These are phyloP conservation scores for Ogataea saltuana DNA, from an alignment of 805 yeast genomes.

Conservation along the genomic window DNA sequence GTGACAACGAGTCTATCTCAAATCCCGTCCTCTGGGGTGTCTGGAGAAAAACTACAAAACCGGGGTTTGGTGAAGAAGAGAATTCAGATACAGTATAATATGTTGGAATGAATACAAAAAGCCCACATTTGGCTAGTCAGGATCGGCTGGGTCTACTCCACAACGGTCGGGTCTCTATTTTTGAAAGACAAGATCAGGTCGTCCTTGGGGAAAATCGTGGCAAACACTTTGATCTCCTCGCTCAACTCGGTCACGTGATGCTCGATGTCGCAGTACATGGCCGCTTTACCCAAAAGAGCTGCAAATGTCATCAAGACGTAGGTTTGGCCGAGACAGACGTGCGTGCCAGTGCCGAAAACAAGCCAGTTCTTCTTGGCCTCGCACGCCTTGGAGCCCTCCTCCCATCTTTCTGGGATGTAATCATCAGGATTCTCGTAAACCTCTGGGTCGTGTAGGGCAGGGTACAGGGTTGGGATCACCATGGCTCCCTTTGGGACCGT, in stretches of 20 bases:
- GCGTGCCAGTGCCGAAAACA: slow-evolving; percentile 97
- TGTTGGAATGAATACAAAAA: slow-evolving; percentile 6
- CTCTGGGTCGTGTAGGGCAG: slow-evolving; percentile 96
- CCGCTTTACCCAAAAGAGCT: slow-evolving; percentile 87
- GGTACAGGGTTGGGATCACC: slow-evolving; percentile 95
- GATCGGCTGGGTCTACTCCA: slow-evolving; percentile 8
- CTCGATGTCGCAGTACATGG: slow-evolving; percentile 73
- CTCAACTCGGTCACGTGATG: slow-evolving; percentile 82
- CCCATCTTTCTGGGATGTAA: slow-evolving; percentile 96
- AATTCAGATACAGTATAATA: not conserved
- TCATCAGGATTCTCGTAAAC: slow-evolving; percentile 93
- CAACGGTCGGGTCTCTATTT: slow-evolving; percentile 54
- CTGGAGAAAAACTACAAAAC: not conserved
- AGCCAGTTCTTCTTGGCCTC: slow-evolving; percentile 88
- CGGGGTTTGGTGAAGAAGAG: not conserved
- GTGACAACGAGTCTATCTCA: slow-evolving; percentile 14
- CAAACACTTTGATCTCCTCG: slow-evolving; percentile 94
- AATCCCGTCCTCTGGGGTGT: slow-evolving; percentile 1
- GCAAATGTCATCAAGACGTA: slow-evolving; percentile 91
- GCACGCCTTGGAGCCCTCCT: slow-evolving; percentile 69
- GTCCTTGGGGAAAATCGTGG: slow-evolving; percentile 97
- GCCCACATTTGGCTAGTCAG: not conserved
- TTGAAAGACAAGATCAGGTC: slow-evolving; percentile 80
- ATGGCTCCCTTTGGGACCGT: slow-evolving; percentile 96
- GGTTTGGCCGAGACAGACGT: slow-evolving; percentile 91